These are phyloP conservation scores for Ambrosia hybrid DNA, from an alignment of 140 eudicot species.

Conservation along the genomic window DNA sequence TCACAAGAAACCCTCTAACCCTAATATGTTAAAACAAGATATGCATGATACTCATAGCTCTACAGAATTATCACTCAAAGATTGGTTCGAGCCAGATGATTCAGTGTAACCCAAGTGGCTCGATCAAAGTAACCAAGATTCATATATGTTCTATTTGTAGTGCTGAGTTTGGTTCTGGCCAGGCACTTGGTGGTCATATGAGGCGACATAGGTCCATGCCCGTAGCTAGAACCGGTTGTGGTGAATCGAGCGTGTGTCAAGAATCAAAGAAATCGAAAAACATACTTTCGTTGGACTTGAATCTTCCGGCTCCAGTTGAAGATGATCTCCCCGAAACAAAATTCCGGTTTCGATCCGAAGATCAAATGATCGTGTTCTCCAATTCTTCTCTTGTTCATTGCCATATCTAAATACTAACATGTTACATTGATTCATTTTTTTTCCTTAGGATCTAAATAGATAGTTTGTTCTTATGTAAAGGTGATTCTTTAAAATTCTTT, in stretches of 20 bases:
- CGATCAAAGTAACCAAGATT: conserved; percentile 42
- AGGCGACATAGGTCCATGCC: conserved; percentile 76
- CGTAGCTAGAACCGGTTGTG: conserved; percentile 21
- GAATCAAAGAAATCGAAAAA: conserved; percentile 42
- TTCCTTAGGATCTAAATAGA: conserved; percentile 30
- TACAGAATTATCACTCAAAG: conserved; percentile 49
- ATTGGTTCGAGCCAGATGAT: conserved; percentile 27
- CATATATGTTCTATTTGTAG: conserved; percentile 90
- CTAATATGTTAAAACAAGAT: conserved; percentile 16
- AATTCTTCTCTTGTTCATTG: conserved; percentile 44
- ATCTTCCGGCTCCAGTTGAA: conserved; percentile 73
- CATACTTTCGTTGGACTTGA: conserved; percentile 58
- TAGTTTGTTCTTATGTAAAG: conserved; percentile 14
- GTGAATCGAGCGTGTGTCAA: conserved; percentile 27
- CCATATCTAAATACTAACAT: conserved; percentile 37
- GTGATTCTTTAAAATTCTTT: conserved; percentile 31
- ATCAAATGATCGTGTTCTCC: conserved; percentile 42
- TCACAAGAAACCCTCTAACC: conserved; percentile 71
- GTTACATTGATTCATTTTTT: conserved; percentile 40
- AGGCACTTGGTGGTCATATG: conserved; percentile 96
- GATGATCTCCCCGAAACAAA: conserved; percentile 50
- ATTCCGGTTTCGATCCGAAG: conserved; percentile 35
- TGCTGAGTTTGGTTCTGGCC: conserved; percentile 78
- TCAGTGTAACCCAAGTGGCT: conserved; percentile 29
- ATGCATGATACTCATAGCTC: conserved; percentile 13